Evolutionary conservation across 768 basidiomycete genomes (phyloP).

Genomic region (Boletus huronensis): DNA sequence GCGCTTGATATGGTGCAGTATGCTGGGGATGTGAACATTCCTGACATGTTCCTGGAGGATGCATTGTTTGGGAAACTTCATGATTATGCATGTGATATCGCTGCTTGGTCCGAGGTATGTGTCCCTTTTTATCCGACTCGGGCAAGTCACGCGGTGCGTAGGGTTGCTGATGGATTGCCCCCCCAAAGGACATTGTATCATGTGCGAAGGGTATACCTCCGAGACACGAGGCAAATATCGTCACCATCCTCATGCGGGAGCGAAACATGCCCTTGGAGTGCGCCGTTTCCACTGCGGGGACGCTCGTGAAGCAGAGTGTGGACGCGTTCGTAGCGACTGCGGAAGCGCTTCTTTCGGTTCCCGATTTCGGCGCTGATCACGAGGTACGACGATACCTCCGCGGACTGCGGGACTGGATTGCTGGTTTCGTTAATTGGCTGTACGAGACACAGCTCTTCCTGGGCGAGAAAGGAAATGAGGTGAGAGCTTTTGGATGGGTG

Average conservation of each 20-base stretch:
- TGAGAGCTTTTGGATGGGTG: slow-evolving; percentile 61
- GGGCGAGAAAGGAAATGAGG: slow-evolving; percentile 53
- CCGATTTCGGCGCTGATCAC: slow-evolving; percentile 13
- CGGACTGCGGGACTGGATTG: slow-evolving; percentile 53
- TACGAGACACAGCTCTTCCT: slow-evolving; percentile 64
- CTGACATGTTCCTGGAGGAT: slow-evolving; percentile 28
- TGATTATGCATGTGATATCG: slow-evolving; percentile 45
- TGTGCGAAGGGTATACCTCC: slow-evolving; percentile 46
- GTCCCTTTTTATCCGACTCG: background rate
- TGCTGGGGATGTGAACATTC: slow-evolving; percentile 43
- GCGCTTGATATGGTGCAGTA: slow-evolving; percentile 52
- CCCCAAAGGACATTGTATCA: slow-evolving; percentile 52
- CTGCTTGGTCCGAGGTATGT: slow-evolving; percentile 52
- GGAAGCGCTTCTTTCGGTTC: slow-evolving; percentile 15
- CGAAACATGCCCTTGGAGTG: slow-evolving; percentile 46
- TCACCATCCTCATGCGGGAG: slow-evolving; percentile 46
- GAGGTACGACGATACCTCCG: slow-evolving; percentile 40
- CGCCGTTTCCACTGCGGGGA: slow-evolving; percentile 32
- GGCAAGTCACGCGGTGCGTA: no score
- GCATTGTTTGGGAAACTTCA: slow-evolving; percentile 34
- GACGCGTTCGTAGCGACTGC: slow-evolving; percentile 28
- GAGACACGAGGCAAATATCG: slow-evolving; percentile 41
- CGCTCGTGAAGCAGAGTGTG: slow-evolving; percentile 27
- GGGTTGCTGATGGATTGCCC: background rate
- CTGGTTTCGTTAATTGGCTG: slow-evolving; percentile 59